Evolutionary conservation across 805 yeast genomes (phyloP).

Genomic region (Metschnikowia peoriensis): DNA sequence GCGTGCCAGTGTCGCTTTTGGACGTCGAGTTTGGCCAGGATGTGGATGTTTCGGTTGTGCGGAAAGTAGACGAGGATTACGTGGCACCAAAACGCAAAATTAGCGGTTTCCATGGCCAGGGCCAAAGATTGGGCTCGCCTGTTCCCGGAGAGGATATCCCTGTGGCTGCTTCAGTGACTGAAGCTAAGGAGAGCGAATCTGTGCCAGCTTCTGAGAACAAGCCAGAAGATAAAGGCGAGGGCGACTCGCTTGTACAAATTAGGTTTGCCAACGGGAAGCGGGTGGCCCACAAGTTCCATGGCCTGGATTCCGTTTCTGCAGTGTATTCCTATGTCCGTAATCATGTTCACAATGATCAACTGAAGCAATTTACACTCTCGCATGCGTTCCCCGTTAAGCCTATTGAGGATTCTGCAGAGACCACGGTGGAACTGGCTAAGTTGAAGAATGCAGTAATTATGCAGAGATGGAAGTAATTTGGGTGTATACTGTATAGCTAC

Average conservation of each 20-base stretch:
- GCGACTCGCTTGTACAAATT: constrained; percentile 77
- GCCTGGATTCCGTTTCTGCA: constrained; percentile 60
- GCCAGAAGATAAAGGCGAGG: constrained; percentile 29
- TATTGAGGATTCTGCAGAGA: constrained; percentile 50
- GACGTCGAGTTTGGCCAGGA: constrained; percentile 88
- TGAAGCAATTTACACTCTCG: constrained; percentile 62
- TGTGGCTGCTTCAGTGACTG: constrained; percentile 14
- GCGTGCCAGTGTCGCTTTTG: constrained; percentile 83
- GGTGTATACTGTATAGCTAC: not conserved
- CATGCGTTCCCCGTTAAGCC: constrained; percentile 81
- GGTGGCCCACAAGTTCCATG: constrained; percentile 58
- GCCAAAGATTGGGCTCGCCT: constrained; percentile 87
- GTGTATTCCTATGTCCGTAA: constrained; percentile 65
- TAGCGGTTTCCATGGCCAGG: constrained; percentile 75
- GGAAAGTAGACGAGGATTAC: constrained; percentile 79
- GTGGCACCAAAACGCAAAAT: constrained; percentile 58
- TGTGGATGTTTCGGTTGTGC: constrained; percentile 85
- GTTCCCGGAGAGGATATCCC: constrained; percentile 62
- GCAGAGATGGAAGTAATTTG: constrained; percentile 66
- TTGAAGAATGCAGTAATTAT: constrained; percentile 82
- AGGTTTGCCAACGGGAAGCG: constrained; percentile 82
- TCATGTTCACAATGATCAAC: constrained; percentile 40
- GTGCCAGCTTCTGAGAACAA: not conserved
- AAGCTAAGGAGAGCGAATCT: constrained; percentile 15
- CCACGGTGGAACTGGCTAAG: constrained; percentile 71